A percentile compares a stretch with the other conserved stretches of the same genome.
Conservation (phyloP, 2,329 filamentous ascomycete genomes). For the Diatrype stigma region DNA sequence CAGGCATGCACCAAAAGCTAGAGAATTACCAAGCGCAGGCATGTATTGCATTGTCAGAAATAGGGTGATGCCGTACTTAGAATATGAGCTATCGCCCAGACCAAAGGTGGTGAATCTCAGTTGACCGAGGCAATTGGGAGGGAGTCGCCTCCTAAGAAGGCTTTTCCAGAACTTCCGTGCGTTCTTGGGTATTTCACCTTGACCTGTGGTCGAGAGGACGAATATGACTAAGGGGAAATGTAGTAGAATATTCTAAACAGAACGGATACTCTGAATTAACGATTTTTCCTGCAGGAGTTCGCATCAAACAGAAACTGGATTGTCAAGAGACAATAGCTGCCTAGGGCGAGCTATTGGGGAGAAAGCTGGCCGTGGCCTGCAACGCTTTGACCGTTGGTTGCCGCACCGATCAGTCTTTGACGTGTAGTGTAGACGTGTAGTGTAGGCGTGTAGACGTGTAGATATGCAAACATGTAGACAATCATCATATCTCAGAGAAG, state of each 20-base stretch:
- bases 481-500: too few relatives aligned
- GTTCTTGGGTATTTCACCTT: conserved; percentile 89
- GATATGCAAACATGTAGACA: not conserved
- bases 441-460: not conserved
- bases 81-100: conserved; percentile 90
- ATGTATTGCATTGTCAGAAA: not conserved
- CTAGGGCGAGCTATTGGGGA: not conserved
- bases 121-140: conserved; percentile 61
- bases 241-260: conserved; percentile 44
- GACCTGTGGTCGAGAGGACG: conserved; percentile 85
- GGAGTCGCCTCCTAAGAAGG: conserved; percentile 73
- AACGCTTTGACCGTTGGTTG: not conserved
- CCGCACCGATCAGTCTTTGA: not conserved
- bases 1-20: not conserved
- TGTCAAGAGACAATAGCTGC: too few relatives aligned
- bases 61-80: conserved; percentile 58
- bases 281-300: conserved; percentile 15
- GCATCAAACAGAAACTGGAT: conserved; percentile 7
- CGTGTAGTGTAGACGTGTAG: not conserved
- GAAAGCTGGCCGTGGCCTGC: not conserved
- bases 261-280: conserved; percentile 7
- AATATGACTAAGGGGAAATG: conserved; percentile 64
- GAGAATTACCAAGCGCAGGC: not conserved
- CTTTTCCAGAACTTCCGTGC: conserved; percentile 79
- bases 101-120: conserved; percentile 83